These are phyloP conservation scores for Castanospermum australe DNA, from an alignment of 306 rosid genomes.

Conservation along the genomic window DNA sequence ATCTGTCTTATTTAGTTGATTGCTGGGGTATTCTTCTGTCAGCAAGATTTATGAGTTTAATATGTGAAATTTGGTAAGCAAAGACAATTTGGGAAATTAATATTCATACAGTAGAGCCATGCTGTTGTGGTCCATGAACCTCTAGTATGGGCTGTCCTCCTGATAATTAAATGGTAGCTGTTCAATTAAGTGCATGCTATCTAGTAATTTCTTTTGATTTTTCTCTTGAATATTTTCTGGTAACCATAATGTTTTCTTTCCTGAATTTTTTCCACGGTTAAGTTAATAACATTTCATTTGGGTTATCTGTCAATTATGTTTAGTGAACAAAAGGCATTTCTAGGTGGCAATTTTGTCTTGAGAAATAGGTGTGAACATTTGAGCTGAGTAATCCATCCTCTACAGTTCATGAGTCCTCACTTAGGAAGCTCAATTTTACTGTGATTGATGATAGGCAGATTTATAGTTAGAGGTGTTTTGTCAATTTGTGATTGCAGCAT, in stretches of 20 bases:
- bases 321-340: not conserved
- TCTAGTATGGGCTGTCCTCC: conserved; percentile 4
- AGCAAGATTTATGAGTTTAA: not conserved
- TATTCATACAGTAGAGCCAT: not conserved
- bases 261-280: not conserved
- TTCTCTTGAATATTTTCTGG: not conserved
- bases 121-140: conserved; percentile 13
- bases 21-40: conserved; percentile 22
- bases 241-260: not conserved
- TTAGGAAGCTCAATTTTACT: not conserved
- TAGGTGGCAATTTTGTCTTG: not conserved
- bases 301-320: not conserved
- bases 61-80: conserved; percentile 5
- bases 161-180: not conserved
- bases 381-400: not conserved
- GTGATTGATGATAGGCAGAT: not conserved
- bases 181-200: not conserved
- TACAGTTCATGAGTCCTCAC: not conserved
- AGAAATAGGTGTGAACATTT: not conserved
- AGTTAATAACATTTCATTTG: not conserved
- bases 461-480: not conserved
- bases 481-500: not conserved
- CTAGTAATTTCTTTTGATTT: not conserved
- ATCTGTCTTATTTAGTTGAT: not conserved
- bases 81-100: conserved; percentile 25